A percentile compares a stretch with the other conserved stretches of the same genome.
phyloP scores from a whole-genome alignment of 495 filamentous ascomycete species.

The Pyrenopolyporus hunteri region DNA sequence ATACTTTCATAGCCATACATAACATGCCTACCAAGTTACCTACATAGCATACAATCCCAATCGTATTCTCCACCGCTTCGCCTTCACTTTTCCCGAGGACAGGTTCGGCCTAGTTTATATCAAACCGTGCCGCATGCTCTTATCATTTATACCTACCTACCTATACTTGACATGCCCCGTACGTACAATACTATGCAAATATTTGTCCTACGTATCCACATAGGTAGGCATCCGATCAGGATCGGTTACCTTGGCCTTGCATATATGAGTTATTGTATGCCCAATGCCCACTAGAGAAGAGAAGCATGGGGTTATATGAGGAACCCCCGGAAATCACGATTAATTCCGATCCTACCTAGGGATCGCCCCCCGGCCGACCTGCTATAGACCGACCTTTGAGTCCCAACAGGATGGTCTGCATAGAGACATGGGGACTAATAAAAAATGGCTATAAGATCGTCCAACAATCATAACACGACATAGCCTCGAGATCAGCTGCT shows the following conservation, averaged over 20 bases:
- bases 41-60: not conserved
- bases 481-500: constrained; percentile 32
- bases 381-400: constrained; percentile 19
- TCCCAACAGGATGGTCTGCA: constrained; percentile 12
- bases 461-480: constrained; percentile 15
- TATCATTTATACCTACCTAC: not conserved
- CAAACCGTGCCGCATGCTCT: not conserved
- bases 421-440: not conserved
- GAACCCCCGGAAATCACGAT: constrained; percentile 16
- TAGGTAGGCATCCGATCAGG: constrained; percentile 11
- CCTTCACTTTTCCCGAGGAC: constrained; percentile 27
- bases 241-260: constrained; percentile 8
- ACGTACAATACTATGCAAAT: not conserved
- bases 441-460: constrained; percentile 16
- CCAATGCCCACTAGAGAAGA: constrained; percentile 2
- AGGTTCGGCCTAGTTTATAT: constrained; percentile 12
- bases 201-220: not conserved
- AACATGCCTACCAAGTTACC: not conserved
- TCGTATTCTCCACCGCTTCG: constrained; percentile 14
- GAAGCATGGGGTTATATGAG: not conserved
- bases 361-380: not conserved
- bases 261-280: constrained; percentile 1
- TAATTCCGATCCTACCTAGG: constrained; percentile 18
- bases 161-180: too few relatives aligned
- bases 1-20: too few relatives aligned